These are phyloP conservation scores for Eimeria sp. DNA, from an alignment of 169 alveolate genomes.

Conservation along the genomic window DNA sequence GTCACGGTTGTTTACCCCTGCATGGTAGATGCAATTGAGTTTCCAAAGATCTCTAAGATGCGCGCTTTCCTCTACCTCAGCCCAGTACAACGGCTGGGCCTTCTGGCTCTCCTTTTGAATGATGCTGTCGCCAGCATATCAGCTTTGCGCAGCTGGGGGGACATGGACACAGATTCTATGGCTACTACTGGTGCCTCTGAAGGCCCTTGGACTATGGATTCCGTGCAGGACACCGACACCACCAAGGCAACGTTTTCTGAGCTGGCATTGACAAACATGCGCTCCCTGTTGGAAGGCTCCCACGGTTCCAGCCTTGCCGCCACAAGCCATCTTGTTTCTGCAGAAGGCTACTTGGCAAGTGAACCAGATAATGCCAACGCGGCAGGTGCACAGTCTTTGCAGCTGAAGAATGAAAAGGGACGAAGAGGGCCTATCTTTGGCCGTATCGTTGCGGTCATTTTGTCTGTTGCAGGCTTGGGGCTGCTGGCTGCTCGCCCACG, in stretches of 20 bases:
- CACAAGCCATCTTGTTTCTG: neutral
- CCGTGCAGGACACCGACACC: neutral
- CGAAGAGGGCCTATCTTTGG: neutral
- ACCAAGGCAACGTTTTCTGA: neutral
- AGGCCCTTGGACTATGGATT: neutral
- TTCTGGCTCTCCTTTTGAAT: neutral
- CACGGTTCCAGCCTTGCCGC: neutral
- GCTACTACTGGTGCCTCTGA: neutral
- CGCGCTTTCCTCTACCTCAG: neutral
- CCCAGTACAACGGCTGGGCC: neutral
- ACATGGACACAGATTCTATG: neutral
- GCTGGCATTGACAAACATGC: neutral
- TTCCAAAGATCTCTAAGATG: neutral
- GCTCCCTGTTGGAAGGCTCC: neutral
- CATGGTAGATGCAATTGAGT: neutral
- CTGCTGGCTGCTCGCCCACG: neutral
- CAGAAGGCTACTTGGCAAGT: neutral
- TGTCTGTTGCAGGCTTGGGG: neutral
- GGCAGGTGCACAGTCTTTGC: neutral
- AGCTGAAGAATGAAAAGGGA: neutral
- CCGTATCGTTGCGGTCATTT: neutral
- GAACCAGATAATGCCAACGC: neutral
- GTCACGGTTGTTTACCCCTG: neutral
- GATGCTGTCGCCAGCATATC: neutral
- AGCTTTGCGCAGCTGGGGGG: neutral